Evolutionary conservation across 129 eudicot genomes (phyloP), one percentile per base, ranked within the genome.

Genomic region (Pulicaria dysenterica): DNA sequence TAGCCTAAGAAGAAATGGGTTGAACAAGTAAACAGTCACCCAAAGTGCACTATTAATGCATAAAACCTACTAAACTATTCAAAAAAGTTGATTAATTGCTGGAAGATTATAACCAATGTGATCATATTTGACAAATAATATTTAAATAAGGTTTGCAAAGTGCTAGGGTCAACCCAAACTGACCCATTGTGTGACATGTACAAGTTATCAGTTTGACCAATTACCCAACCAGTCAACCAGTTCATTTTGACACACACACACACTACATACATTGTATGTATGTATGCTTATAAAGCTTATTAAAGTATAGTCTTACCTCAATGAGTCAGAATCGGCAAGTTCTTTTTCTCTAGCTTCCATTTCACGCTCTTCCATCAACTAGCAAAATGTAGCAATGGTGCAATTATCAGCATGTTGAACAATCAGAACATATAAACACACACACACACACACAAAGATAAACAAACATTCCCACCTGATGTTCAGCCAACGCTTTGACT

Each of bases 321-420:
- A 67, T 60, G 85, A 74, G 43, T 89, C 94, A 50, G 76, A 69
- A 46, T 93, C 96, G 24, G 82, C 90, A 50, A 72, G 86, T 64
- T 61, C 67, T 47, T 4, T 86, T 80, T 88, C 99, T 77, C 77
- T 86, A 58, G 97, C 99, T 89, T 91, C 96, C 78, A 65, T 73
- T 84, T 88, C 99, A 73, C 83, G 78, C 13, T 95, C 97, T 83
- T 88, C 95, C 88, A 82, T 81, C 89, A 95, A 77, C 97, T 95
- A 70, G 48, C 73, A 58, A 40, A 64, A 31, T 41, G 15, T 57
- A 55, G 39, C 43, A 50, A 58, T 4, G 7, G 39, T 34, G 71
- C 3, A 7, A 51, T 4, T 36, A 38, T 62, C 66, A 58, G 36
- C 51, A 67, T 11, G 34, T 46, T 57, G 56, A 58, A 10, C 31